phyloP scores from a whole-genome alignment of 2,329 filamentous ascomycete species.

The Colletotrichum endophyticum region DNA sequence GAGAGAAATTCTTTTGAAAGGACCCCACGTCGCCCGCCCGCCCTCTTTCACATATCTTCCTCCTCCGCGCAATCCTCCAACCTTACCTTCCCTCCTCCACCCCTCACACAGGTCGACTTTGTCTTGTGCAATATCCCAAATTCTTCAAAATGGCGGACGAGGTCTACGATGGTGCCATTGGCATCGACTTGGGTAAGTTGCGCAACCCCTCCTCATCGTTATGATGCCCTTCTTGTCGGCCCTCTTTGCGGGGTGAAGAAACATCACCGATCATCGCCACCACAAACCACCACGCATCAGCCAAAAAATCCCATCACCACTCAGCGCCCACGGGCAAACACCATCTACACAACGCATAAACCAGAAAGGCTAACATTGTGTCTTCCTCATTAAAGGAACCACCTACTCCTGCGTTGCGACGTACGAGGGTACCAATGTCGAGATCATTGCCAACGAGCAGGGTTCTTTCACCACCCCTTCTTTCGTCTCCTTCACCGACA shows the following conservation, averaged over 20 bases:
- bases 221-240: conserved; percentile 18
- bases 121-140: conserved; percentile 21
- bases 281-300: not conserved
- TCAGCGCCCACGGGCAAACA: not conserved
- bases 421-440: conserved; percentile 99
- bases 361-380: conserved; percentile 23
- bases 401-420: conserved; percentile 99
- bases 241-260: not conserved
- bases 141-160: conserved; percentile 86
- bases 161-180: conserved; percentile 99
- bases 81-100: conserved; percentile 23
- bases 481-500: conserved; percentile 98
- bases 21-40: conserved; percentile 21
- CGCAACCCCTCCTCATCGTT: not conserved
- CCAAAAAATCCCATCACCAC: not conserved
- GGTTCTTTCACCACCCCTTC: conserved; percentile 98
- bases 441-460: conserved; percentile 99
- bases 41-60: conserved; percentile 19
- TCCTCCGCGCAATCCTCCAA: conserved; percentile 20
- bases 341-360: not conserved
- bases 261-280: conserved; percentile 6
- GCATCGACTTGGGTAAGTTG: conserved; percentile 95
- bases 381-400: conserved; percentile 68
- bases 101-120: conserved; percentile 23
- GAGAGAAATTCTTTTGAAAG: conserved; percentile 23